Conservation (phyloP, 129 eudicot species). For the Scalesia atractyloides region DNA sequence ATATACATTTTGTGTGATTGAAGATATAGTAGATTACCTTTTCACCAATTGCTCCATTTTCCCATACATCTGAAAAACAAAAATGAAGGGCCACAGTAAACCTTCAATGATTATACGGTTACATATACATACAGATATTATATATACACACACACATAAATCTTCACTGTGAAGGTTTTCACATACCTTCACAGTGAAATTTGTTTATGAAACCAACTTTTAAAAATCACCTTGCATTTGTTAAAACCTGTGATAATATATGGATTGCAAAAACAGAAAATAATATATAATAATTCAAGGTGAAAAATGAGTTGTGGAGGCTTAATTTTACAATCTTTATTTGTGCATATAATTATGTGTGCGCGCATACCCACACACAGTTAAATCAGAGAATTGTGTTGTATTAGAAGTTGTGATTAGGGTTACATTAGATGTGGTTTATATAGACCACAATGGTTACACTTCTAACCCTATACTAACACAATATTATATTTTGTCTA, state of each 20-base stretch:
- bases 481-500: too few species aligned
- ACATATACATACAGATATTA: neutral
- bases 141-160: too few species aligned
- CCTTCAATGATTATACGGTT: neutral
- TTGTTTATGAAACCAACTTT: neutral
- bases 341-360: neutral
- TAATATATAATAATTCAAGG: neutral
- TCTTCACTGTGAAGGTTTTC: conserved; percentile 7
- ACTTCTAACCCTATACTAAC: too few species aligned
- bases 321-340: neutral
- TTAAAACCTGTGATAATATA: neutral
- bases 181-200: neutral
- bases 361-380: neutral
- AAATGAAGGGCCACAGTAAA: conserved; percentile 8
- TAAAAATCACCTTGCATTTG: neutral
- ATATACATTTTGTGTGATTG: neutral
- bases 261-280: neutral
- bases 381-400: too few species aligned
- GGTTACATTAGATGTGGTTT: too few species aligned
- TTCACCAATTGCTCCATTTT: conserved; percentile 64
- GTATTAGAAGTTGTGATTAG: too few species aligned
- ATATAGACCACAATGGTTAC: too few species aligned
- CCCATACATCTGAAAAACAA: conserved; percentile 61
- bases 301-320: neutral
- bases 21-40: conserved; percentile 40